Evolutionary conservation across 805 yeast genomes (phyloP), one percentile per base, ranked within the genome.

Genomic region (Hanseniaspora mollemarum): DNA sequence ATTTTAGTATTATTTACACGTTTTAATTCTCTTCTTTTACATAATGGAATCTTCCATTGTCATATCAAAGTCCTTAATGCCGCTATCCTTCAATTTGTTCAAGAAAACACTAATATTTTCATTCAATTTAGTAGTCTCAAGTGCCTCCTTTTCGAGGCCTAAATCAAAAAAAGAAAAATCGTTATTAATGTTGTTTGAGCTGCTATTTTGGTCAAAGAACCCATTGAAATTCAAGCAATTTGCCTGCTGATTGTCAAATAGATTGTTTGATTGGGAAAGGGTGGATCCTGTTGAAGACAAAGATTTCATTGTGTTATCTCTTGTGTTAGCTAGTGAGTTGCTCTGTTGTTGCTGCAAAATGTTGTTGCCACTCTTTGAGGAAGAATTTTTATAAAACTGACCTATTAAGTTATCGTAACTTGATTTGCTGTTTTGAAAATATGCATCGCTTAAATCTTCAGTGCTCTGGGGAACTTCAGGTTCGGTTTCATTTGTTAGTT

Each of bases 111-210:
- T 21, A 15, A 45, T 45, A 22, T 37, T 33, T 24, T 35, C 24
- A 9, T 25, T 35, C 10, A 4, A 19, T n/a, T 15, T 18, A 13
- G n/a, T 6, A 3, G 28, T 10, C 13, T 13, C 15, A n/a, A 24
- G 39, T 7, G 51, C 51, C 51, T 46, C 51, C 21, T 46, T 46
- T 46, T 46, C 51, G 44, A 46, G 51, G 51, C 51, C 21, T n/a
- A 46, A 39, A 12, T 46, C 51, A 46, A 46, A 46, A 46, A 46
- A 46, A 46, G 51, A 31, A 15, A 38, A 38, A 16, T 33, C 33
- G n/a, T 33, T 38, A n/a, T 46, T 38, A 19, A 5, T 10, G 15
- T 19, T 35, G 12, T 35, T 33, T 5, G 8, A 5, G 4, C 29
- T 18, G 19, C 15, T 38, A 16, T 21, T 38, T 15, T 35, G 39